Base-by-base conservation (phyloP, 768 basidiomycete species). In the Kwoniella newhampshirensis region DNA sequence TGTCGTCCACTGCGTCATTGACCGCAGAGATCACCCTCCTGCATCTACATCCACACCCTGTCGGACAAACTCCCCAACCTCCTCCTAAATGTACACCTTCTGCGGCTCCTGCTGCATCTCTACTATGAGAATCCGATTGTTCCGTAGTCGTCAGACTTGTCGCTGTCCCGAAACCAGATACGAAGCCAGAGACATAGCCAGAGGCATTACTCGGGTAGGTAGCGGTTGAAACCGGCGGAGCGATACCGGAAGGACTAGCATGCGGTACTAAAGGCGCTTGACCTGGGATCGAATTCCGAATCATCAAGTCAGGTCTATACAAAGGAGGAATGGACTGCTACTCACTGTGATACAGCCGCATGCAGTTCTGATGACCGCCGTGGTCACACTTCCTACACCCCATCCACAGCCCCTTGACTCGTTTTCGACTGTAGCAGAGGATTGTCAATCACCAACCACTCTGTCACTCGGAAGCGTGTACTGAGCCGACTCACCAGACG, bases 21-120 rank as follows among this genome's bases (percentile, higher is more conserved):
- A 32, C 32, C 32, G 6, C 32, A 6, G 32, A 13, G 32, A 32
- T n/a, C n/a, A 63, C 60, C 13, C 51, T 54, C 32, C 69, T 35
- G 54, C 71, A 73, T 27, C 50, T 57, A 63, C 71, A 73, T 20
- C 69, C 69, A 56, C 71, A 73, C 4, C 71, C 69, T 15, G 50
- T 49, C 12, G 71, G 69, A 67, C 71, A 73, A 5, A 50, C 52
- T 42, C 53, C 66, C 59, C 57, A 66, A 12, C 58, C 63, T 6
- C 27, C 48, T 12, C 45, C 50, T 2, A 36, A 4, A 20, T 42
- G 25, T 25, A 45, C 20, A 9, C 18, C 43, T 4, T 49, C 42
- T 8, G 39, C 54, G 12, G 54, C 27, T 4, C 40, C 40, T 11
- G 30, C 40, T 21, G 25, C 5, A 18, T 25, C 42, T 26, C n/a